Percentiles rank a stretch among this genome's conserved stretches.
phyloP scores from a whole-genome alignment of 139 green algal genomes.

The Closterium sp. region DNA sequence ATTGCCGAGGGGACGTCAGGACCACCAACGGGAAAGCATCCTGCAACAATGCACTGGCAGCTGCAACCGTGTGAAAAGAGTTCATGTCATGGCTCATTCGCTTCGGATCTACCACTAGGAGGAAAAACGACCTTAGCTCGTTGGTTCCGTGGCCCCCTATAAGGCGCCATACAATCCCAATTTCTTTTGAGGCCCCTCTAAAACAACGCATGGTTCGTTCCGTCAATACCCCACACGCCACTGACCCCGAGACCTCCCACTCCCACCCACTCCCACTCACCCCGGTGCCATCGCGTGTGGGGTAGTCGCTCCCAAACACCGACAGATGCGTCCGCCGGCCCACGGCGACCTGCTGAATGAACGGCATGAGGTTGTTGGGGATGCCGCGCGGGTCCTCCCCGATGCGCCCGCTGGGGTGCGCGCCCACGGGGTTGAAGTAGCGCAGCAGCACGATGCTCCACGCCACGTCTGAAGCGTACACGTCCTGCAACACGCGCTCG shows the following conservation, averaged over 20 bases:
- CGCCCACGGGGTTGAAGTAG: constrained; percentile 90
- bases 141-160: too few relatives aligned
- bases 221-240: neutral
- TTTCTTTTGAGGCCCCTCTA: too few relatives aligned
- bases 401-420: constrained; percentile 69
- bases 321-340: constrained; percentile 77
- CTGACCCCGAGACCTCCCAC: neutral
- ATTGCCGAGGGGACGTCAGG: too few relatives aligned
- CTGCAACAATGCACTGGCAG: neutral
- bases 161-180: too few relatives aligned
- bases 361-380: constrained; percentile 99
- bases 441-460: constrained; percentile 91
- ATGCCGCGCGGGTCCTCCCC: constrained; percentile 94
- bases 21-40: too few relatives aligned
- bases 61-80: neutral
- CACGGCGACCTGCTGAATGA: constrained; percentile 94
- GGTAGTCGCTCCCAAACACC: constrained; percentile 95
- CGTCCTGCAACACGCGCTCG: constrained; percentile 74
- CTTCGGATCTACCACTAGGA: too few relatives aligned
- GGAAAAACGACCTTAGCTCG: too few relatives aligned
- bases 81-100: too few relatives aligned
- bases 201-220: too few relatives aligned
- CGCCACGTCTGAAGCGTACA: constrained; percentile 62
- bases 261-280: constrained; percentile 36
- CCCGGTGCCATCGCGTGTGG: constrained; percentile 68